Base-by-base conservation (phyloP, 1,284 basidiomycete genomes). In the Marasmius fiardii region DNA sequence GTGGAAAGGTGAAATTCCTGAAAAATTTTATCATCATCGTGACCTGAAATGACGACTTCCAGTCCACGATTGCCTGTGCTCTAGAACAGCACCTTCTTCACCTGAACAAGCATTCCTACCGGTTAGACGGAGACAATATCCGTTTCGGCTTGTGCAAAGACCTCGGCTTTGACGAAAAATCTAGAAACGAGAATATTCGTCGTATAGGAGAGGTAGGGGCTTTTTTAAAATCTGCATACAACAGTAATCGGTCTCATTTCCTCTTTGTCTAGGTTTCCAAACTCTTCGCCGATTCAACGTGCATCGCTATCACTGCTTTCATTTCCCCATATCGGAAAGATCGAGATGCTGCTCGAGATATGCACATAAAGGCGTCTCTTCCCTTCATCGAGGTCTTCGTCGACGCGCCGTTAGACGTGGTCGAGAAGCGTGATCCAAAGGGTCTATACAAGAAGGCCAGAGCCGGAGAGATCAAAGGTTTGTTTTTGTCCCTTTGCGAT, bases 71-170 rank as follows among this genome's bases (percentile, higher is more conserved):
- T 65, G 97, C 94, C 1, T 95, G 93, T 62, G 97, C 97, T 12
- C 82, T 99, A 62, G 96, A 99, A 72, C 95, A 98, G 72, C 92
- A 96, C 69, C 83, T 99, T 14, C 80, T 99, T 53, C 92, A 95
- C 72, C 77, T 89, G 55, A 81, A 85, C 59, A 92, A 91, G 65
- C 93, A 93, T 65, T 78, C 89, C 43, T 99, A 97, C 75, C 86
- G 96, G 43, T 80, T 99, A 23, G 96, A 99, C 68, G 96, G 96
- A 3, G 96, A 99, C 77, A 99, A 99, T 73, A 81, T 99, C 59
- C 86, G 96, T 56, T 96, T 98, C 67, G 97, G 97, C 8, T 78
- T 99, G 49, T 99, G 99, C 83, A 98, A 93, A 76, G 96, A 99
- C 68, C 86, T 99, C 50, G 95, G 96, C 1, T 99, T 99, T 68